Base-by-base conservation (phyloP, 2,329 filamentous ascomycete genomes). In the Ophiosphaerella korrae region DNA sequence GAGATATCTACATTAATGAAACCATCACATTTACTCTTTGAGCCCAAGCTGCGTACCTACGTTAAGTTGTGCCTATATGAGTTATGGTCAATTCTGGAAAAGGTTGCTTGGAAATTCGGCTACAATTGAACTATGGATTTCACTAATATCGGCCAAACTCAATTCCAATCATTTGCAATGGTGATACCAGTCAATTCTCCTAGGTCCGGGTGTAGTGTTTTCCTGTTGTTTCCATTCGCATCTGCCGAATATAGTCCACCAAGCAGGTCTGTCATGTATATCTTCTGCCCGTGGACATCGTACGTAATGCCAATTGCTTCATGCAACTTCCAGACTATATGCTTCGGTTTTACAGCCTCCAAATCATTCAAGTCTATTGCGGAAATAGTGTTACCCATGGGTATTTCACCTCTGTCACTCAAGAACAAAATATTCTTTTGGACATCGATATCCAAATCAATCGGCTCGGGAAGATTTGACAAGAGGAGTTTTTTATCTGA, bases 401-500 rank as follows among this genome's bases (percentile, higher is more conserved):
- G 83, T 1, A 80, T 66, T 55, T 86, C 84, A 3, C 84, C 84
- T 0, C 84, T 74, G 55, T 86, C 84, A 0, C 84, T 85, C 84
- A 84, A 86, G 64, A 83, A 86, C 23, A 87, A 68, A 1, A 64
- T 71, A 24, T 75, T 63, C 2, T 64, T 62, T 0, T 73, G 67
- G 11, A 76, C 74, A 13, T 85, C 81, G 1, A 85, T 58, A 29
- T 84, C 82, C 0, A 87, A 67, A 56, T 86, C 82, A 50, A 86
- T 82, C 0, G 81, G 80, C 36, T 67, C 61, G 1, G 62, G 56
- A 0, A 67, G 41, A 5, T 52, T 36, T 7, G 57, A 52, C 4
- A 62, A 49, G 1, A 85, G 48, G 2, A 57, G 34, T 14, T 56
- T 46, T 1, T 50, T 33, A 5, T 63, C 58, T 2, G 71, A 58